phyloP scores from a whole-genome alignment of 2,329 filamentous ascomycete species.

The Ceratocystis smalleyi region DNA sequence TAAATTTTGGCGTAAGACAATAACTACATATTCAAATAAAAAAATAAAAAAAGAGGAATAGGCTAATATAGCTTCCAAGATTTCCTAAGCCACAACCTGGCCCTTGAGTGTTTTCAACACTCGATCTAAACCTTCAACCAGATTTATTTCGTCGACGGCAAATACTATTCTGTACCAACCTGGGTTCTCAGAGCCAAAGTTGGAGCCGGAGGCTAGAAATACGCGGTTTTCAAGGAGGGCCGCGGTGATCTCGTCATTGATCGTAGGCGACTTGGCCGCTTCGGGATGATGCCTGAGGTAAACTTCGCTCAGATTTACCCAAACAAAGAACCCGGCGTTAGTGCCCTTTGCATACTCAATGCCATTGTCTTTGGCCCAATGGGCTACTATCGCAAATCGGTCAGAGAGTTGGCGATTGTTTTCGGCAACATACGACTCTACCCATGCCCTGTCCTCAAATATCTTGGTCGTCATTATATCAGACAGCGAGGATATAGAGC shows the following conservation, averaged over 20 bases:
- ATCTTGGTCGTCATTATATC: slow-evolving; percentile 29
- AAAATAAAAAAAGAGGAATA: neutral
- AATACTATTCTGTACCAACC: slow-evolving; percentile 30
- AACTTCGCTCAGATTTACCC: slow-evolving; percentile 31
- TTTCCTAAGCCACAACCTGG: neutral
- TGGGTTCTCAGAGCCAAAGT: slow-evolving; percentile 26
- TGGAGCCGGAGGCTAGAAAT: slow-evolving; percentile 26
- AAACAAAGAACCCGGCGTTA: slow-evolving; percentile 42
- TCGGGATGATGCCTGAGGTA: slow-evolving; percentile 20
- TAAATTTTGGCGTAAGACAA: neutral
- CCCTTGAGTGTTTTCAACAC: slow-evolving; percentile 8
- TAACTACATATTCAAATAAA: neutral
- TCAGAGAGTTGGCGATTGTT: slow-evolving; percentile 29
- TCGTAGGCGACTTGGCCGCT: slow-evolving; percentile 13
- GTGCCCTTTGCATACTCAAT: slow-evolving; percentile 32
- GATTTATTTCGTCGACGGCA: slow-evolving; percentile 22
- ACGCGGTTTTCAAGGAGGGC: slow-evolving; percentile 23
- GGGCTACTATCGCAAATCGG: slow-evolving; percentile 26
- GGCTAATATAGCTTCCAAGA: neutral
- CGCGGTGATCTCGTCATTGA: slow-evolving; percentile 22
- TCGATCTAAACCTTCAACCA: slow-evolving; percentile 21
- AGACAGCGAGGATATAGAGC: slow-evolving; percentile 30
- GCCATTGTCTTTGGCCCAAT: slow-evolving; percentile 25
- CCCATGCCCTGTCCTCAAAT: slow-evolving; percentile 30
- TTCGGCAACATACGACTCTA: slow-evolving; percentile 29